Evolutionary conservation across 306 rosid species (phyloP).

Genomic region (Pyrus communis): DNA sequence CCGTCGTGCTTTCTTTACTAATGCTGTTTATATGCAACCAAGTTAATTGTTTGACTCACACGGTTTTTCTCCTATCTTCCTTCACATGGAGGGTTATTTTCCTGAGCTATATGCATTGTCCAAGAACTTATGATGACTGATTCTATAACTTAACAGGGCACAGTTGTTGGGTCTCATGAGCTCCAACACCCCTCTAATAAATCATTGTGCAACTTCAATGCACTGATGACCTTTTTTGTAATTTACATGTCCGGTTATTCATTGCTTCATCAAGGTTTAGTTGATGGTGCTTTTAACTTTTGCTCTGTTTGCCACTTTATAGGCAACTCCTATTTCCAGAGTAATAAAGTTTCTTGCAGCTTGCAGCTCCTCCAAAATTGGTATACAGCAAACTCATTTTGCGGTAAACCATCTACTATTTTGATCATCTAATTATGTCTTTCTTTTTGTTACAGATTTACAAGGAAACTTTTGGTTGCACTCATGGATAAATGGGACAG

Average conservation of each 20-base stretch:
- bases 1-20: neutral
- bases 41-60: neutral
- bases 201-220: neutral
- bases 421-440: constrained; percentile 1
- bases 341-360: constrained; percentile 53
- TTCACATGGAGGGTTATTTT: neutral
- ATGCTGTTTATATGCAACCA: neutral
- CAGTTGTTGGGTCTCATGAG: neutral
- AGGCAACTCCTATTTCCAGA: constrained; percentile 1
- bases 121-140: neutral
- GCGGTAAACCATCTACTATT: constrained; percentile 39
- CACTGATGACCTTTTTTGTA: neutral
- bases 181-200: neutral
- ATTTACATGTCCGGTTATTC: neutral
- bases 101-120: neutral
- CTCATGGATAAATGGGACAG: constrained; percentile 74
- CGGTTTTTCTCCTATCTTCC: neutral
- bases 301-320: constrained; percentile 11
- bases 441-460: constrained; percentile 46
- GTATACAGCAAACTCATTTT: constrained; percentile 82
- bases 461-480: constrained; percentile 80
- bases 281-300: constrained; percentile 2
- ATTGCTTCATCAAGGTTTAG: neutral
- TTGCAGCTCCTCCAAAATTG: constrained; percentile 87
- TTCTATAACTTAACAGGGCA: neutral